These are phyloP conservation scores for Talaromyces sp. DNA, from an alignment of 2,329 filamentous ascomycete species.

Conservation along the genomic window DNA sequence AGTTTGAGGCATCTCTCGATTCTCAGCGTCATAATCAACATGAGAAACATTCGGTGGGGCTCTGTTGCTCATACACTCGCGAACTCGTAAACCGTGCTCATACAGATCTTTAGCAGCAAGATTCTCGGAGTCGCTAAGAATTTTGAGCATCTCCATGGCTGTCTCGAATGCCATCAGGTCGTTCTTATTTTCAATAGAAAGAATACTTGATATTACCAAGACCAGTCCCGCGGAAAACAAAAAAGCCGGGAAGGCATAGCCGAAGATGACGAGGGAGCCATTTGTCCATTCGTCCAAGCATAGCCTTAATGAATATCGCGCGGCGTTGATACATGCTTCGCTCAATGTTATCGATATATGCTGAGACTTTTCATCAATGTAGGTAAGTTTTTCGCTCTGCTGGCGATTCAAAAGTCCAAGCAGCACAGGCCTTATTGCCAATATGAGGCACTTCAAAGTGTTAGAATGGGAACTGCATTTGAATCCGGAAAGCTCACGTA, in stretches of 20 bases:
- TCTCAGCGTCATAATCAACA: background rate
- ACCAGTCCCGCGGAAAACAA: constrained; percentile 36
- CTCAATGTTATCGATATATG: constrained; percentile 30
- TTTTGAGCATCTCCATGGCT: constrained; percentile 25
- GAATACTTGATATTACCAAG: constrained; percentile 31
- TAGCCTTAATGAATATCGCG: constrained; percentile 31
- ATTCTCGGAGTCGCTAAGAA: constrained; percentile 12
- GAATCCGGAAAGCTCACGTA: constrained; percentile 9
- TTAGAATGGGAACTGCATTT: background rate
- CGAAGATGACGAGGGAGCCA: constrained; percentile 32
- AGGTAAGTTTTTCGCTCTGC: constrained; percentile 3
- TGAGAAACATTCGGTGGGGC: background rate
- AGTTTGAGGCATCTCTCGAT: background rate
- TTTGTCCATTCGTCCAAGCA: constrained; percentile 36
- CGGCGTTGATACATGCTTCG: constrained; percentile 36
- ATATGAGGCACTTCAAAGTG: constrained; percentile 33
- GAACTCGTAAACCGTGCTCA: constrained; percentile 14
- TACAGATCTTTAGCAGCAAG: constrained; percentile 16
- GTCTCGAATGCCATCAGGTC: constrained; percentile 27
- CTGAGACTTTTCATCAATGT: constrained; percentile 14
- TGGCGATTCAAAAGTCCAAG: constrained; percentile 31
- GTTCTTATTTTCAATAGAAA: constrained; percentile 17
- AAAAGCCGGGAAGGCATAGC: constrained; percentile 36
- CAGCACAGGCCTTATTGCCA: constrained; percentile 37
- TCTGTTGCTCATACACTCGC: constrained; percentile 3